Base-by-base conservation (phyloP, 768 basidiomycete species). In the Suillus sp. region DNA sequence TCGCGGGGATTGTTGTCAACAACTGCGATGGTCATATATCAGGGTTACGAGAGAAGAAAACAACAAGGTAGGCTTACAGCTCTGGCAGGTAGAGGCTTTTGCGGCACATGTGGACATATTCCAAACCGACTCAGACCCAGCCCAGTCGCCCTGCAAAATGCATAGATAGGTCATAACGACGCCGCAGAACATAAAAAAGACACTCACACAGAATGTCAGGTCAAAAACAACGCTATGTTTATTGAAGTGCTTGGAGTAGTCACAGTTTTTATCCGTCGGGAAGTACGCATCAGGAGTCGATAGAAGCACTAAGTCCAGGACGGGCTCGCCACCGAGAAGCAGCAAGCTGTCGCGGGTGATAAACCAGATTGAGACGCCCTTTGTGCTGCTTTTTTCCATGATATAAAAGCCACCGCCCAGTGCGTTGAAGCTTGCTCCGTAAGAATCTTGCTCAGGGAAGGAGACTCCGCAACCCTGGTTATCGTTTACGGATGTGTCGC, bases 391-490 rank as follows among this genome's bases (percentile, higher is more conserved):
- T 45, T 82, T 80, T 63, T 76, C 69, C 79, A 87, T 78, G 55
- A 78, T 86, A 70, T 81, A 90, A 78, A 77, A 87, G 0, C 90
- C 90, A 30, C 90, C 90, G 32, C 82, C 80, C 16, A 71, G 72
- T 14, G 40, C 34, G 69, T 88, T 88, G 75, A 88, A 86, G 16
- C 64, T 69, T 35, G 68, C 7, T 27, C 85, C 86, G 67, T 81
- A 85, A 14, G 83, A 82, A 22, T 76, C 72, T 22, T 47, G 64
- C 6, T 71, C 72, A 14, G 62, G 68, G 67, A 82, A 80, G 2
- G 72, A 67, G 25, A 83, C 83, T 45, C 87, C 86, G 68, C 89
- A 91, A 14, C 89, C 89, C 69, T 80, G 78, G 67, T 90, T 91
- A 68, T 67, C 80, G 69, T 86, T 84, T 16, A 77, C 78, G 11